Conservation (phyloP, 108 stramenopile species). For the Discostella pseudostelligera region DNA sequence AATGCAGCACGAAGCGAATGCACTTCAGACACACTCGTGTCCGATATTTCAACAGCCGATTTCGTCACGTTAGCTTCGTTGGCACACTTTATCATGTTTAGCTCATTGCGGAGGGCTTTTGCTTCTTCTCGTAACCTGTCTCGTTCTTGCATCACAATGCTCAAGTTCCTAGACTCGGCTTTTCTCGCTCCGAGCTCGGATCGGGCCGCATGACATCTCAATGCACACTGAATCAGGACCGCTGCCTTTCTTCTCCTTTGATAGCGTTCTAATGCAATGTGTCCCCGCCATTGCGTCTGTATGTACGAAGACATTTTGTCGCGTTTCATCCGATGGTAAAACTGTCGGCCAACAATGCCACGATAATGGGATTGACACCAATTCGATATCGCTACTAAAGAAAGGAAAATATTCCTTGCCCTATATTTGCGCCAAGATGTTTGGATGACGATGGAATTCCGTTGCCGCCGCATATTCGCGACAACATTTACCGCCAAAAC, state of each 20-base stretch:
- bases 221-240: slow-evolving; percentile 27
- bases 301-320: slow-evolving; percentile 23
- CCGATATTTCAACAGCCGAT: background rate
- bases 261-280: slow-evolving; percentile 10
- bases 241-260: slow-evolving; percentile 5
- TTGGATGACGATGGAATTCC: slow-evolving; percentile 33
- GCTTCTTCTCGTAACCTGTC: slow-evolving; percentile 23
- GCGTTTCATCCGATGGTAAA: slow-evolving; percentile 15
- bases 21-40: slow-evolving; percentile 12
- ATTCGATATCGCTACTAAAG: slow-evolving; percentile 18
- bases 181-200: slow-evolving; percentile 8
- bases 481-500: slow-evolving; percentile 9
- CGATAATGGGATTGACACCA: slow-evolving; percentile 35
- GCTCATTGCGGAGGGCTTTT: slow-evolving; percentile 10
- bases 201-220: slow-evolving; percentile 11
- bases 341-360: slow-evolving; percentile 4
- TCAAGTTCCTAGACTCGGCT: slow-evolving; percentile 27
- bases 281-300: slow-evolving; percentile 36
- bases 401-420: slow-evolving; percentile 6
- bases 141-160: slow-evolving; percentile 19
- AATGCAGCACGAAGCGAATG: slow-evolving; percentile 14
- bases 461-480: slow-evolving; percentile 10
- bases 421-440: slow-evolving; percentile 20
- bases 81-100: slow-evolving; percentile 12
- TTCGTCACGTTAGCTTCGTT: background rate